Percentiles rank a stretch among this genome's conserved stretches.
Conservation (phyloP, 2,329 filamentous ascomycete genomes). For the Hypoxylon sp. region DNA sequence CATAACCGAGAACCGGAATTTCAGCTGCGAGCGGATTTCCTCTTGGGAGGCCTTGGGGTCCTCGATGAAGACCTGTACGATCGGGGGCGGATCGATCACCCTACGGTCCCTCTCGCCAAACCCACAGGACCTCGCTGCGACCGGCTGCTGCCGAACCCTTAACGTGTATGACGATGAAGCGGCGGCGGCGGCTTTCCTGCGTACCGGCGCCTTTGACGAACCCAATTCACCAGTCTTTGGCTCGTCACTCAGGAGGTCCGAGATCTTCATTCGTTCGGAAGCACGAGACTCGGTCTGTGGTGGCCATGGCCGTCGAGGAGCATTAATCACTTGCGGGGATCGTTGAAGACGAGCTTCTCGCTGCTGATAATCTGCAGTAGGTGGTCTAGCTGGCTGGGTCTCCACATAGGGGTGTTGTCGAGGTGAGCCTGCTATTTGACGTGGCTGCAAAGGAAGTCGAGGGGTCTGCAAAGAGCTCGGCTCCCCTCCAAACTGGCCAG, state of each 20-base stretch:
- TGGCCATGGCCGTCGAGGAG: conserved; percentile 35
- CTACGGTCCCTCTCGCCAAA: conserved; percentile 84
- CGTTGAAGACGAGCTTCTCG: conserved; percentile 29
- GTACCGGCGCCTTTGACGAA: conserved; percentile 37
- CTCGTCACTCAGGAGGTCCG: conserved; percentile 43
- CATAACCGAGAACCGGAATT: conserved; percentile 73
- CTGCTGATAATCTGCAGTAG: conserved; percentile 26
- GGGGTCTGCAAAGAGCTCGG: conserved; percentile 30
- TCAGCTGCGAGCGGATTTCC: conserved; percentile 60
- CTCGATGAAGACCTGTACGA: conserved; percentile 75
- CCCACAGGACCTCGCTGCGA: conserved; percentile 80
- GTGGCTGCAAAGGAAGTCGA: conserved; percentile 26
- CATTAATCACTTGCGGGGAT: conserved; percentile 29
- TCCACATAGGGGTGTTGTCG: conserved; percentile 30
- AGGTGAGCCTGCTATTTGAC: conserved; percentile 24
- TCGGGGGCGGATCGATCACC: conserved; percentile 84
- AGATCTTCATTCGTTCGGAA: conserved; percentile 45
- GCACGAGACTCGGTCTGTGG: conserved; percentile 38
- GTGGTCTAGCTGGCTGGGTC: conserved; percentile 29
- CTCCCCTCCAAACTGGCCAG: conserved; percentile 33
- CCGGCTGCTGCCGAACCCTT: conserved; percentile 77
- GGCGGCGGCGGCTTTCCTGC: conserved; percentile 19
- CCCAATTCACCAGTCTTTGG: conserved; percentile 29
- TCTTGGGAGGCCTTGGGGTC: conserved; percentile 62
- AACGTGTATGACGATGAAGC: conserved; percentile 54